phyloP scores from a whole-genome alignment of 2,329 filamentous ascomycete species.

The Aspergillus aculeatus region DNA sequence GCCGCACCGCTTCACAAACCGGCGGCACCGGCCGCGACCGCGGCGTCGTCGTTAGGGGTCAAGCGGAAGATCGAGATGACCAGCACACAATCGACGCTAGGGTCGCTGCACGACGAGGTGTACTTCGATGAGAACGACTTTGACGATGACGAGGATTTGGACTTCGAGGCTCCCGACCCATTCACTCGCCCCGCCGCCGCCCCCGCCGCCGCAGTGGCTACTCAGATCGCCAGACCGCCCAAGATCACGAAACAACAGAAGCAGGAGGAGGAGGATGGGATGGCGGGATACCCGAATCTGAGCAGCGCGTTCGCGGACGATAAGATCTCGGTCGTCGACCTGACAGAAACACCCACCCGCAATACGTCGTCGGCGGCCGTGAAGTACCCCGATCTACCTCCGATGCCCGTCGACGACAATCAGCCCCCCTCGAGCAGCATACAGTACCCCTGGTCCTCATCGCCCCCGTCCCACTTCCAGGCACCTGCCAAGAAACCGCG shows the following conservation, averaged over 20 bases:
- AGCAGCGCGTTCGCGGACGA: constrained; percentile 1
- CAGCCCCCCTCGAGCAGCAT: constrained; percentile 52
- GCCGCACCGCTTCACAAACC: constrained; percentile 14
- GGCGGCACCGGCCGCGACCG: not conserved
- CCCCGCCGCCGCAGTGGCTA: constrained; percentile 4
- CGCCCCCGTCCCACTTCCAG: constrained; percentile 47
- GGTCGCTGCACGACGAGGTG: constrained; percentile 50
- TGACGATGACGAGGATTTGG: constrained; percentile 76
- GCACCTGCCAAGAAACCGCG: constrained; percentile 57
- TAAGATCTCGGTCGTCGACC: not conserved
- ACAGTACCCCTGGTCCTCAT: constrained; percentile 69
- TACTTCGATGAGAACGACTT: constrained; percentile 80
- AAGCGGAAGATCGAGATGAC: constrained; percentile 42
- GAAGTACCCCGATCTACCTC: constrained; percentile 39
- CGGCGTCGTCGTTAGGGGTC: constrained; percentile 26
- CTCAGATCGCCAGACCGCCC: not conserved
- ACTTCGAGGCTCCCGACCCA: constrained; percentile 42
- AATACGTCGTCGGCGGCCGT: constrained; percentile 25
- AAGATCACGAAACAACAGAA: not conserved
- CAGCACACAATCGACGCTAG: constrained; percentile 34
- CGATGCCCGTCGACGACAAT: constrained; percentile 28
- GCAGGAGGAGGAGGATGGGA: not conserved
- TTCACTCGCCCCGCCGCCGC: constrained; percentile 23
- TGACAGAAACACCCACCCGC: constrained; percentile 12
- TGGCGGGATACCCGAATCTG: constrained; percentile 10